phyloP scores from a whole-genome alignment of 345 rosid genomes.

The Eucalyptus curtisii region DNA sequence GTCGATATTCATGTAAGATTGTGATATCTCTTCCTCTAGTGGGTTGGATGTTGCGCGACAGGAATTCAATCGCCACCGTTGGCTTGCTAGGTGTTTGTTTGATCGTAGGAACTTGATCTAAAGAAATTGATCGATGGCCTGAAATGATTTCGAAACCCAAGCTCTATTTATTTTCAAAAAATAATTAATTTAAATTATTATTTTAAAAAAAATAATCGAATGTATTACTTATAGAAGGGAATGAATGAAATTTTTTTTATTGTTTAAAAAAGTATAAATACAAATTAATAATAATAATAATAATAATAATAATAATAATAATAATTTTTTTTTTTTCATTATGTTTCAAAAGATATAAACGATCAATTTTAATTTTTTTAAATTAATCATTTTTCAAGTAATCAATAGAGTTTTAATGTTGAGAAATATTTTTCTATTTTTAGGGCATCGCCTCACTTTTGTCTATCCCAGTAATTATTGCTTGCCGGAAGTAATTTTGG shows the following conservation, averaged over 20 bases:
- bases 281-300: too few relatives aligned
- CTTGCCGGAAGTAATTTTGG: background rate
- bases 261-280: too few relatives aligned
- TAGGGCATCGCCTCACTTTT: fast-evolving
- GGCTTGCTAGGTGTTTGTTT: background rate
- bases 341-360: too few relatives aligned
- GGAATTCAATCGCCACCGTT: background rate
- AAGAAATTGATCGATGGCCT: background rate
- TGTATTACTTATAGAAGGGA: too few relatives aligned
- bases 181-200: too few relatives aligned
- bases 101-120: background rate
- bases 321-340: too few relatives aligned
- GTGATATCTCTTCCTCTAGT: background rate
- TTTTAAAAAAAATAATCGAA: fast-evolving
- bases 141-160: background rate
- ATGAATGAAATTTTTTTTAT: too few relatives aligned
- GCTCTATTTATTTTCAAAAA: too few relatives aligned
- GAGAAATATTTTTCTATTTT: background rate
- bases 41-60: background rate
- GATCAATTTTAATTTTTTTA: too few relatives aligned
- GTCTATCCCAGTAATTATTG: background rate
- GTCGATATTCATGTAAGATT: background rate
- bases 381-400: too few relatives aligned
- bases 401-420: background rate
- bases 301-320: too few relatives aligned